Evolutionary conservation across 306 rosid genomes (phyloP).

Genomic region (Inga oerstediana): DNA sequence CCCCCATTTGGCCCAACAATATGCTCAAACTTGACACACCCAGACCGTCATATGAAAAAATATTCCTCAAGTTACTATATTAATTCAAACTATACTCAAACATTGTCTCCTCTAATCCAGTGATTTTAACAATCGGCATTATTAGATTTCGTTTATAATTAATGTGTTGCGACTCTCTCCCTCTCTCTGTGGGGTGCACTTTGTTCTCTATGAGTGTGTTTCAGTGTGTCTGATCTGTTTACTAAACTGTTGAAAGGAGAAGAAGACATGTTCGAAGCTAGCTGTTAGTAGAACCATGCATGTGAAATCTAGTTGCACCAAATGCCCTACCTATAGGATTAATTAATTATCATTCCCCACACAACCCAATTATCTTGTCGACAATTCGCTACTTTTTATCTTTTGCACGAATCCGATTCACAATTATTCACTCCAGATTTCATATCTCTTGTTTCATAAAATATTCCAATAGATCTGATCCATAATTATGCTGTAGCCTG

Average conservation of each 20-base stretch:
- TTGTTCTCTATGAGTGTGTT: neutral
- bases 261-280: constrained; percentile 13
- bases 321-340: constrained; percentile 29
- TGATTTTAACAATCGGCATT: neutral
- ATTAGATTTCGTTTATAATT: neutral
- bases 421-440: neutral
- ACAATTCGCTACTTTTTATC: neutral
- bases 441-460: neutral
- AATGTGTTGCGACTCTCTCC: neutral
- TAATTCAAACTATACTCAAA: too few relatives aligned
- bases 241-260: neutral
- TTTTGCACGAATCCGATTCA: neutral
- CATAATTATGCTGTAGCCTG: neutral
- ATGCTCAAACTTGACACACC: too few relatives aligned
- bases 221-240: neutral
- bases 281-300: constrained; percentile 51
- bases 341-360: constrained; percentile 48
- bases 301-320: constrained; percentile 70
- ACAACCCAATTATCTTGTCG: constrained; percentile 16
- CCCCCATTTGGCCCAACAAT: too few relatives aligned
- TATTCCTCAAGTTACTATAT: too few relatives aligned
- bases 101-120: neutral
- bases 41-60: too few relatives aligned
- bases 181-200: neutral
- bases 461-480: constrained; percentile 1